Evolutionary conservation across 2,329 filamentous ascomycete genomes (phyloP).

Genomic region (Venturia pyrina): DNA sequence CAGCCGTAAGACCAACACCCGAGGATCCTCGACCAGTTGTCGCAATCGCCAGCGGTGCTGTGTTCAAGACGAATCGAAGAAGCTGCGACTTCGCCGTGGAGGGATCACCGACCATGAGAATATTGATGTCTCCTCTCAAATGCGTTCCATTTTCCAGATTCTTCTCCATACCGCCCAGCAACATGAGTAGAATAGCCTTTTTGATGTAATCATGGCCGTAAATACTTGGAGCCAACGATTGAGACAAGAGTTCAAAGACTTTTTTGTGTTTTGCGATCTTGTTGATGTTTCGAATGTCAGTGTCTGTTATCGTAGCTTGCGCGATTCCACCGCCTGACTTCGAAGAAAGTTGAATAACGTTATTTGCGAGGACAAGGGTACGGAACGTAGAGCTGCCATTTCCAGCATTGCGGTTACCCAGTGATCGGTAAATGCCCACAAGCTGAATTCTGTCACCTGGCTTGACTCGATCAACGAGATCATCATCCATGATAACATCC

Average conservation of each 20-base stretch:
- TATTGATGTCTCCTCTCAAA: slow-evolving; percentile 96
- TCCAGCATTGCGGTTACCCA: slow-evolving; percentile 88
- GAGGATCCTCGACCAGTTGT: slow-evolving; percentile 95
- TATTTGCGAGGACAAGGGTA: slow-evolving; percentile 87
- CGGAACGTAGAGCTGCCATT: slow-evolving; percentile 74
- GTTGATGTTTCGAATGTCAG: slow-evolving; percentile 97
- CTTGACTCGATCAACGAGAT: slow-evolving; percentile 89
- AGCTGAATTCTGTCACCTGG: slow-evolving; percentile 93
- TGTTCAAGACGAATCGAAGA: slow-evolving; percentile 92
- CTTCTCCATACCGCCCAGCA: slow-evolving; percentile 94
- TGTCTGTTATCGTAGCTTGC: slow-evolving; percentile 85
- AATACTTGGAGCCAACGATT: slow-evolving; percentile 91
- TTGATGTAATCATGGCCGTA: slow-evolving; percentile 97
- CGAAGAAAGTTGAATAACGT: slow-evolving; percentile 85
- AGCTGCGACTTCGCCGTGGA: slow-evolving; percentile 99
- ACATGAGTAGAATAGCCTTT: slow-evolving; percentile 90
- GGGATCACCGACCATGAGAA: slow-evolving; percentile 97
- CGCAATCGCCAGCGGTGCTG: slow-evolving; percentile 88
- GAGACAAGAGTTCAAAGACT: slow-evolving; percentile 83
- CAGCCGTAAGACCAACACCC: slow-evolving; percentile 92
- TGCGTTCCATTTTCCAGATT: slow-evolving; percentile 97
- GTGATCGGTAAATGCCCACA: slow-evolving; percentile 88
- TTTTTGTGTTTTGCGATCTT: slow-evolving; percentile 92
- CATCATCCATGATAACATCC: slow-evolving; percentile 93
- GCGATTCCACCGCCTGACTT: slow-evolving; percentile 94